A percentile compares a stretch with the other conserved stretches of the same genome.
Conservation (phyloP, 208 protist species). For the Tritrichomonas foetus region DNA sequence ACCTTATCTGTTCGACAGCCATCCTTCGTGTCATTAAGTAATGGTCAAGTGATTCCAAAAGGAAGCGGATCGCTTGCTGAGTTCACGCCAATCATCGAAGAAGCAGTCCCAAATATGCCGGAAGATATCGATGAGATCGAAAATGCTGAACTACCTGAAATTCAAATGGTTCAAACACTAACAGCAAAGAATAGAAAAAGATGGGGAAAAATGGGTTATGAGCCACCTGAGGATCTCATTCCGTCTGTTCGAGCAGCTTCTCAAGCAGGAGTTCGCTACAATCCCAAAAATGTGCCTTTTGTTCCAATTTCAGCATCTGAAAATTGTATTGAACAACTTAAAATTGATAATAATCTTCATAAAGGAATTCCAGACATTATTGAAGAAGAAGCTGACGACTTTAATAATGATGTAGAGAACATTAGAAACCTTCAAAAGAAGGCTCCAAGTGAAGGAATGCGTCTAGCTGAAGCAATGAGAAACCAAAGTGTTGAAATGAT, state of each 20-base stretch:
- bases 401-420: background rate
- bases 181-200: background rate
- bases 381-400: background rate
- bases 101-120: background rate
- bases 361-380: background rate
- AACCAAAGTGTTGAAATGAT: background rate
- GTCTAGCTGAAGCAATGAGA: background rate
- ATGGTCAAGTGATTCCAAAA: background rate
- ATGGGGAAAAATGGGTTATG: slow-evolving; percentile 4
- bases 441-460: background rate
- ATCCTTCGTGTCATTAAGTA: background rate
- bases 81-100: background rate
- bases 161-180: background rate
- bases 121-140: background rate
- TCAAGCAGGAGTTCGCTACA: no score
- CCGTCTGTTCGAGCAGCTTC: background rate
- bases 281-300: no score
- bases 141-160: background rate
- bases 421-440: background rate
- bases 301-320: no score
- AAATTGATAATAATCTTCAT: background rate
- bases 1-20: background rate
- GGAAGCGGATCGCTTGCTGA: background rate
- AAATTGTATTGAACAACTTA: no score
- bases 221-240: background rate